Conservation (phyloP, 2,329 filamentous ascomycete genomes). For the Aspergillus ochraceoroseus region DNA sequence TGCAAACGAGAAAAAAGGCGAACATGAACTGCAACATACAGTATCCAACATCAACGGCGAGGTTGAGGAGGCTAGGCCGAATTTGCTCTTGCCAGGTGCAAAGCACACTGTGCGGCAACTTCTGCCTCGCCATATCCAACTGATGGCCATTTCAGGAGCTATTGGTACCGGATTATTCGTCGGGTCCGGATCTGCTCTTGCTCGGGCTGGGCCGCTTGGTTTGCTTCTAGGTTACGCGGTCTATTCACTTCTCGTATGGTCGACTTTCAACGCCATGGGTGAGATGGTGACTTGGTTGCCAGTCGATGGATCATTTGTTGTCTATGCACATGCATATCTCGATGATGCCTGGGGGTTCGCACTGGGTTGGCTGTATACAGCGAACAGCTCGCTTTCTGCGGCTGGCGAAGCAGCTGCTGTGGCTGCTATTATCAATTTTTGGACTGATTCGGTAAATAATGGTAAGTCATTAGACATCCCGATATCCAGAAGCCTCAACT, state of each 20-base stretch:
- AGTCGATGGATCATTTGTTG: slow-evolving; percentile 15
- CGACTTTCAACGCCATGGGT: no score
- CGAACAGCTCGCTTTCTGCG: slow-evolving; percentile 13
- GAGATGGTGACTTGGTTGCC: slow-evolving; percentile 27
- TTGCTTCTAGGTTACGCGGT: slow-evolving; percentile 51
- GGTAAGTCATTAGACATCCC: slow-evolving; percentile 35
- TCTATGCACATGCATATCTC: slow-evolving; percentile 24
- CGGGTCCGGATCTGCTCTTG: slow-evolving; percentile 50
- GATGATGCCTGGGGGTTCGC: slow-evolving; percentile 26
- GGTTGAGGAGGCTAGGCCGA: no score
- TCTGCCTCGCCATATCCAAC: slow-evolving; percentile 42
- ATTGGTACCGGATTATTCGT: slow-evolving; percentile 56
- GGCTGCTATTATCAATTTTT: no score
- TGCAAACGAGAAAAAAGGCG: no score
- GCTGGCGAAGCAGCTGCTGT: no score
- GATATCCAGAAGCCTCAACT: no score
- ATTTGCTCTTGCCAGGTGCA: no score
- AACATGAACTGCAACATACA: no score
- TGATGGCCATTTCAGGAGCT: slow-evolving; percentile 54
- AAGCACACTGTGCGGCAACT: slow-evolving; percentile 42
- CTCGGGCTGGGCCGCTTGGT: slow-evolving; percentile 50
- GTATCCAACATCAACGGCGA: no score
- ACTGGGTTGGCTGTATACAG: slow-evolving; percentile 27
- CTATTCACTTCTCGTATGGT: slow-evolving; percentile 46
- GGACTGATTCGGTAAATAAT: slow-evolving; percentile 38